These are phyloP conservation scores for Carex kokanica DNA, from an alignment of 176 grass and related monocot species.

Conservation along the genomic window DNA sequence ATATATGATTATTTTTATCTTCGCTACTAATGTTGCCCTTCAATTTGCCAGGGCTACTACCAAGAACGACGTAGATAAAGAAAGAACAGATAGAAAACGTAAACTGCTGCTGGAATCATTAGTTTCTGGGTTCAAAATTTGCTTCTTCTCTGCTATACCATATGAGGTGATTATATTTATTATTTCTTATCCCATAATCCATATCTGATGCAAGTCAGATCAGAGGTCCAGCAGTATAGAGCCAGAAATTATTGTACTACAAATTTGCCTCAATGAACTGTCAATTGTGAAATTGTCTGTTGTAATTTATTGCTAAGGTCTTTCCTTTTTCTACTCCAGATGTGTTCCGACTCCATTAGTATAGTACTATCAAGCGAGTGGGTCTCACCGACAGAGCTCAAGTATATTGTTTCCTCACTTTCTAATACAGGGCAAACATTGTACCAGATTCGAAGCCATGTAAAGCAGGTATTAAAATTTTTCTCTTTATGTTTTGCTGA, in stretches of 20 bases:
- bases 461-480: conserved; percentile 55
- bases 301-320: conserved; percentile 27
- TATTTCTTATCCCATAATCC: conserved; percentile 7
- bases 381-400: conserved; percentile 49
- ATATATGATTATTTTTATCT: not conserved
- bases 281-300: not conserved
- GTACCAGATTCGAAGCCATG: conserved; percentile 45
- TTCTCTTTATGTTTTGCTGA: not conserved
- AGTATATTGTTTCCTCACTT: conserved; percentile 61
- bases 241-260: conserved; percentile 5
- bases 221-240: not conserved
- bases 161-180: conserved; percentile 40
- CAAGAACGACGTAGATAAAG: conserved; percentile 39
- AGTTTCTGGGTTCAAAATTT: conserved; percentile 58
- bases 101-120: conserved; percentile 50
- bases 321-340: conserved; percentile 55
- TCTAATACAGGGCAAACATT: conserved; percentile 55
- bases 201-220: no score
- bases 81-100: conserved; percentile 39
- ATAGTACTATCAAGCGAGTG: conserved; percentile 57
- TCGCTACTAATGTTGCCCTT: not conserved
- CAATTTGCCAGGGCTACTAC: conserved; percentile 7
- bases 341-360: conserved; percentile 39
- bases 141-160: conserved; percentile 45
- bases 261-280: conserved; percentile 12